Conservation (phyloP, 805 yeast species). For the Nadsonia fulvescens region DNA sequence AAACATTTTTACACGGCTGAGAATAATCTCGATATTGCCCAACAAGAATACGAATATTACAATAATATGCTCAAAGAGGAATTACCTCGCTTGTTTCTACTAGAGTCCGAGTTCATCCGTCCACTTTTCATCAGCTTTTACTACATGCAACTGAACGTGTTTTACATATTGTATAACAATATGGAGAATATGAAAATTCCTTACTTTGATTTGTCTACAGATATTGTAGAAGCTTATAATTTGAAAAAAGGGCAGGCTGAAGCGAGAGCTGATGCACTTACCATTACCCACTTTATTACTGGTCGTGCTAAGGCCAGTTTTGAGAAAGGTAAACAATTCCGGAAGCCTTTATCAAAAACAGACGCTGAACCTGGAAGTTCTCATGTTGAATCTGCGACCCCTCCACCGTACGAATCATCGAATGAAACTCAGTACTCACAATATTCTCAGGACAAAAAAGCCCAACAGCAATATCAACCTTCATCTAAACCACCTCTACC, state of each 20-base stretch:
- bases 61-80: conserved; percentile 87
- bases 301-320: conserved; percentile 76
- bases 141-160: conserved; percentile 94
- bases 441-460: no score
- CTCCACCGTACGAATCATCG: no score
- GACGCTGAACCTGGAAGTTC: no score
- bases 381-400: no score
- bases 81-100: conserved; percentile 67
- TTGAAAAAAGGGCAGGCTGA: conserved; percentile 81
- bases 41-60: conserved; percentile 89
- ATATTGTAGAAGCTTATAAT: conserved; percentile 62
- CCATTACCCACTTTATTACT: conserved; percentile 76
- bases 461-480: no score
- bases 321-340: no score
- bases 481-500: conserved; percentile 15
- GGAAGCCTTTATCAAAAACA: no score
- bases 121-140: conserved; percentile 90
- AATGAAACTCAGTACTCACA: no score
- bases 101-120: conserved; percentile 82
- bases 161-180: conserved; percentile 75
- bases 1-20: conserved; percentile 78
- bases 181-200: conserved; percentile 97
- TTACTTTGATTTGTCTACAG: conserved; percentile 76
- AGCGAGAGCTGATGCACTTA: conserved; percentile 73
- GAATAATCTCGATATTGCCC: conserved; percentile 77